phyloP scores from a whole-genome alignment of 2,329 filamentous ascomycete genomes.

The Podosphaera xanthii region DNA sequence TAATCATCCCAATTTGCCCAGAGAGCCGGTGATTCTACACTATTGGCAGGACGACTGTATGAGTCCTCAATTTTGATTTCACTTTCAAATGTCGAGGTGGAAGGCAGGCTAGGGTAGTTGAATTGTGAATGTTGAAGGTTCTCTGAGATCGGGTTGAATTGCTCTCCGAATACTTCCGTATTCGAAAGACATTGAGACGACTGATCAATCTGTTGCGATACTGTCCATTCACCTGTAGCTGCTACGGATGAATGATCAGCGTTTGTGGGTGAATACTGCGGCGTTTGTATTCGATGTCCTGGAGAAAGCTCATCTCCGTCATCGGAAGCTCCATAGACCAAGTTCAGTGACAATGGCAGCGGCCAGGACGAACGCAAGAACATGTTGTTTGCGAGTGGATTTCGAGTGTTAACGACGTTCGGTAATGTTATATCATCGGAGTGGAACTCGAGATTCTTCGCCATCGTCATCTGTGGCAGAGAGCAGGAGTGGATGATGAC shows the following conservation, averaged over 20 bases:
- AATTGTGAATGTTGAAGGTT: constrained; percentile 15
- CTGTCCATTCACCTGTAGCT: constrained; percentile 36
- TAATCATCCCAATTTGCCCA: constrained; percentile 66
- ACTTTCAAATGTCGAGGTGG: constrained; percentile 37
- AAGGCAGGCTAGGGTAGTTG: constrained; percentile 21
- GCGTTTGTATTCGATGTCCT: constrained; percentile 21
- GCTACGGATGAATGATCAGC: constrained; percentile 24
- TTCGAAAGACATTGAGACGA: constrained; percentile 16
- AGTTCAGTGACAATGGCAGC: constrained; percentile 12
- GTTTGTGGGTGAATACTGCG: constrained; percentile 17
- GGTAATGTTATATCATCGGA: constrained; percentile 22
- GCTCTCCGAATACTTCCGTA: constrained; percentile 15
- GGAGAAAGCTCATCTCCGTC: constrained; percentile 15
- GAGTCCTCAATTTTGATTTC: constrained; percentile 36
- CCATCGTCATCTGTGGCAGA: no score
- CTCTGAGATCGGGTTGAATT: constrained; percentile 14
- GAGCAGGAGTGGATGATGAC: no score
- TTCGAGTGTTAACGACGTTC: constrained; percentile 14
- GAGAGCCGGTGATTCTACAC: constrained; percentile 33
- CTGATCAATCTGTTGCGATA: constrained; percentile 19
- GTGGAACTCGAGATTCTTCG: constrained; percentile 30
- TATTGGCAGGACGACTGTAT: constrained; percentile 34
- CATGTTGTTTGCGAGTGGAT: constrained; percentile 25
- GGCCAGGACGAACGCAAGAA: constrained; percentile 17
- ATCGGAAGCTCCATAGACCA: constrained; percentile 13